Base-by-base conservation (phyloP, 306 rosid species). In the Potentilla sterilis region DNA sequence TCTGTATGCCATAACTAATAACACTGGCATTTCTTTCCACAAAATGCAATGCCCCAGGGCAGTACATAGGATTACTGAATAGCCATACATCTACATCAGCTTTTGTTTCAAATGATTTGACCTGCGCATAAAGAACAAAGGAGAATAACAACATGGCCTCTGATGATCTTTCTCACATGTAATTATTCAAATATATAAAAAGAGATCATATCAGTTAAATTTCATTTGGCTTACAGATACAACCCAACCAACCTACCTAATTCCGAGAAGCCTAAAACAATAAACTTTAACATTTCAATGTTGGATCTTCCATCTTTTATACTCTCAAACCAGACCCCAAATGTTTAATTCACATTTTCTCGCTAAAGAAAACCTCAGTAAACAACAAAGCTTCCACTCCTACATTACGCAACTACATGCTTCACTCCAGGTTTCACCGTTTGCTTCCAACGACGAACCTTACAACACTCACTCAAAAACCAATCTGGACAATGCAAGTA, bases 11-110 rank as follows among this genome's bases (percentile, higher is more conserved):
- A 66, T 92, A 92, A 70, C 91, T 75, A 64, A 92, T 88, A 41
- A 86, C 80, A 54, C 79, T 82, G 3, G 43, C 72, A 74, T 88
- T 89, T 61, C 59, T 80, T 76, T 88, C 80, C 5, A 16, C 19
- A 59, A 92, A 88, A 81, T 92, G 97, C 75, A 92, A 67, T 18
- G 93, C 97, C 3, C 89, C 93, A 1, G 97, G 90, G 72, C 90
- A 86, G 4, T 47, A 57, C 91, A 92, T 82, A 38, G 97, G 96
- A 75, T 92, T 82, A 18, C 61, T 66, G 38, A 77, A 74, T 75
- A 94, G 89, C 97, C 93, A 92, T 34, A 67, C 74, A 75, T 94
- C 97, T 78, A 92, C 96, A 42, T 87, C 88, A 12, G 0, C 44
- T 59, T 83, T 71, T 69, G 85, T 86, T 5, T 75, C 40, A 80